phyloP scores from a whole-genome alignment of 1,139 yeast species.

The Kazachstania sp. region DNA sequence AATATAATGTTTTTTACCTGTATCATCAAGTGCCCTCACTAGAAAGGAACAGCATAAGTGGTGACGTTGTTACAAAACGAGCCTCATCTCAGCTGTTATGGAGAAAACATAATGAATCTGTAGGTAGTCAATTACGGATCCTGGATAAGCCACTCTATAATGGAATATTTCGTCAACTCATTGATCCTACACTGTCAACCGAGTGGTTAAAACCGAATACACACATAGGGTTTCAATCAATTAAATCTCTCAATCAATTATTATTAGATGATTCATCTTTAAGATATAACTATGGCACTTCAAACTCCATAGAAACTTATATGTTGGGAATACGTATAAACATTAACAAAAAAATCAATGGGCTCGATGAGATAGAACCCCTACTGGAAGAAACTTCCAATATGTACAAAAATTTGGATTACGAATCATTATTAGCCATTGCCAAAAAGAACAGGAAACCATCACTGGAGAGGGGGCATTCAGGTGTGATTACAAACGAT shows the following conservation, averaged over 20 bases:
- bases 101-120: neutral
- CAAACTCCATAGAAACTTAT: neutral
- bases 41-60: neutral
- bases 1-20: conserved; percentile 6
- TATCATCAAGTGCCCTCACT: conserved; percentile 4
- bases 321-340: conserved; percentile 2
- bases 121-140: neutral
- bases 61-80: neutral
- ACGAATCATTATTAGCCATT: conserved; percentile 21
- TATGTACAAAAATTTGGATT: conserved; percentile 18
- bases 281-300: neutral
- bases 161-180: neutral
- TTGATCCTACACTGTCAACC: neutral
- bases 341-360: neutral
- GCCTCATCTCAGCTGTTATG: neutral
- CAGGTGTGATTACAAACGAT: neutral
- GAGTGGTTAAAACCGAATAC: neutral
- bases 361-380: conserved; percentile 12
- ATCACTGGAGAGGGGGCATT: neutral
- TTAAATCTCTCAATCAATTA: neutral
- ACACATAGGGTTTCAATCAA: neutral
- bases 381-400: conserved; percentile 18
- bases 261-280: neutral
- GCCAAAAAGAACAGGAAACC: conserved; percentile 10
- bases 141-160: neutral